Conservation (phyloP, 345 rosid genomes). For the Gossypium australe region DNA sequence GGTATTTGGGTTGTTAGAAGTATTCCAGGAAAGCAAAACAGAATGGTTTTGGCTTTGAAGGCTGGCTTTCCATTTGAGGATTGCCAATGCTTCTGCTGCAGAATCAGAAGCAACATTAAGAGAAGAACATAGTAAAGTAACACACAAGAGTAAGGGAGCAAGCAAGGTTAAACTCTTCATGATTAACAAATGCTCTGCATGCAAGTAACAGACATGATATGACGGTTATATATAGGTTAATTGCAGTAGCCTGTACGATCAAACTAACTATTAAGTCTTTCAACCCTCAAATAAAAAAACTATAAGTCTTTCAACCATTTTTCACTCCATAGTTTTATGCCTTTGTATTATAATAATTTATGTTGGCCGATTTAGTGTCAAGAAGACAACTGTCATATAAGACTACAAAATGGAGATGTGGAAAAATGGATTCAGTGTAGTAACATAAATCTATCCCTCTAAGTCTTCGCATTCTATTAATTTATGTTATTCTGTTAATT, state of each 20-base stretch:
- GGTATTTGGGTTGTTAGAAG: neutral
- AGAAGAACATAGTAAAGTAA: neutral
- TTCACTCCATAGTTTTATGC: neutral
- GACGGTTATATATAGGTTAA: neutral
- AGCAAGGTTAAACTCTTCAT: neutral
- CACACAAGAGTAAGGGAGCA: neutral
- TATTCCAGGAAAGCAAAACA: conserved; percentile 15
- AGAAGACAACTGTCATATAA: too few relatives aligned
- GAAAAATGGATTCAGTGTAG: too few relatives aligned
- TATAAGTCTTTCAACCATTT: neutral
- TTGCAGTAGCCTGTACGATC: neutral
- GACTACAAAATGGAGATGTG: too few relatives aligned
- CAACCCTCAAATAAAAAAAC: too few relatives aligned
- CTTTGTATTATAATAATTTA: neutral
- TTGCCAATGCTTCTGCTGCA: conserved; percentile 12
- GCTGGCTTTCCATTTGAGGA: conserved; percentile 20
- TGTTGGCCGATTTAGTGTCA: neutral
- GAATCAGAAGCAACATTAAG: neutral
- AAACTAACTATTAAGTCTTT: neutral
- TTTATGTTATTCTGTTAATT: too few relatives aligned
- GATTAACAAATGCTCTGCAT: neutral
- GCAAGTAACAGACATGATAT: neutral
- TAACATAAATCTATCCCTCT: too few relatives aligned
- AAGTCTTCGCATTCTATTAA: too few relatives aligned
- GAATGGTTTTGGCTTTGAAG: conserved; percentile 9